Conservation (phyloP, 805 yeast species). For the Lachancea mirantina region DNA sequence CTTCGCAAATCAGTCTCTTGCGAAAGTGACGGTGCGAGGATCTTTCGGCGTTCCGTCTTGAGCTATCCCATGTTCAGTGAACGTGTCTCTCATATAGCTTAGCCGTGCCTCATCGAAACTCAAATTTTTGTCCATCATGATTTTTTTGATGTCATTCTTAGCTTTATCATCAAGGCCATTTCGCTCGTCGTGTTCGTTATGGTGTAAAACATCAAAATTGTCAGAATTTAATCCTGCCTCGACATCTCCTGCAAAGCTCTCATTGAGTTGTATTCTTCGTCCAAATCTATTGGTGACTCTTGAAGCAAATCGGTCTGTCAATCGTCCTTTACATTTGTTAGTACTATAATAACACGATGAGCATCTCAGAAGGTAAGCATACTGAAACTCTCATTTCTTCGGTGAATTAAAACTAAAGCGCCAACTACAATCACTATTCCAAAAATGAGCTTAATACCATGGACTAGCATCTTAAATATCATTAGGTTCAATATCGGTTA, state of each 20-base stretch:
- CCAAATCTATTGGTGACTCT: conserved; percentile 23
- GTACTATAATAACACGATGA: too few relatives aligned
- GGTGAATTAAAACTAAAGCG: conserved; percentile 1
- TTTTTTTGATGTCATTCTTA: conserved; percentile 41
- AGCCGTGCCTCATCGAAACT: conserved; percentile 67
- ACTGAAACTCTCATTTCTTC: conserved; percentile 12
- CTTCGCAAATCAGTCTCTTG: conserved; percentile 7
- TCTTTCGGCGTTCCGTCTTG: conserved; percentile 63
- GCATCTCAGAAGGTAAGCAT: conserved; percentile 5
- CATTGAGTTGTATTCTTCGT: conserved; percentile 21
- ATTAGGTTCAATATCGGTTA: too few relatives aligned
- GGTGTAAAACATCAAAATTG: conserved; percentile 45
- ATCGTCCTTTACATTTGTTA: not conserved
- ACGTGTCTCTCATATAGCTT: conserved; percentile 38
- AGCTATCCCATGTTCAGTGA: conserved; percentile 48
- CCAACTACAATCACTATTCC: not conserved
- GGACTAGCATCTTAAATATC: too few relatives aligned
- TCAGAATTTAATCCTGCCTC: conserved; percentile 54
- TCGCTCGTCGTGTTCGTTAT: conserved; percentile 48
- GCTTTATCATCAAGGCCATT: conserved; percentile 54
- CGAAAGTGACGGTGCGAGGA: conserved; percentile 52
- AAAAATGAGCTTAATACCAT: too few relatives aligned
- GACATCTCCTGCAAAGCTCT: conserved; percentile 40
- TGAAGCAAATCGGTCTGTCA: conserved; percentile 1
- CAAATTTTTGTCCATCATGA: conserved; percentile 47